phyloP scores from a whole-genome alignment of 768 basidiomycete genomes.

The Collybiopsis confluens region DNA sequence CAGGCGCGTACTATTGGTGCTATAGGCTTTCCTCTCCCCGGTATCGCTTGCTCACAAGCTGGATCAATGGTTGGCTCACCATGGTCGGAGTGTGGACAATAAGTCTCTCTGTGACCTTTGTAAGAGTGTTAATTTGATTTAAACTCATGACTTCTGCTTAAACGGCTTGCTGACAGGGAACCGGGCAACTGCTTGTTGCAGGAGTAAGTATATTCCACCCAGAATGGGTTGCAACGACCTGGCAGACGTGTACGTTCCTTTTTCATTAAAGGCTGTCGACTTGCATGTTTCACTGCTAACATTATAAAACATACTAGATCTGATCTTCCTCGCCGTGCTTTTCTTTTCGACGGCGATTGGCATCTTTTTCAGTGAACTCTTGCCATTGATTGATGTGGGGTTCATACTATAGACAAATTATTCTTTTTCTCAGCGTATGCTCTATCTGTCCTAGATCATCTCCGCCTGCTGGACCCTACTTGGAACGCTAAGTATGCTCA shows the following conservation, averaged over 20 bases:
- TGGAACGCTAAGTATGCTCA: conserved; percentile 45
- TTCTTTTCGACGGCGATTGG: conserved; percentile 45
- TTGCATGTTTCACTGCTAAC: too few species aligned
- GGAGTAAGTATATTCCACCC: conserved; percentile 56
- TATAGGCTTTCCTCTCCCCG: conserved; percentile 53
- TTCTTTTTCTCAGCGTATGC: neutral
- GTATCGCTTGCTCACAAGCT: conserved; percentile 48
- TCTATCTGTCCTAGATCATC: conserved; percentile 43
- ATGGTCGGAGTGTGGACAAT: conserved; percentile 69
- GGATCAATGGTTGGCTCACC: conserved; percentile 69
- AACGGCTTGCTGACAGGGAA: too few species aligned
- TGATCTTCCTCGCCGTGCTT: conserved; percentile 55
- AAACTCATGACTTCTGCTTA: too few species aligned
- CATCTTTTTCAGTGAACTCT: conserved; percentile 49
- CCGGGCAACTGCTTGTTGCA: conserved; percentile 58
- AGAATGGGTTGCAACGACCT: conserved; percentile 51
- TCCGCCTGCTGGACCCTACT: conserved; percentile 62
- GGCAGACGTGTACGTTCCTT: conserved; percentile 59
- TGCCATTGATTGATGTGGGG: conserved; percentile 47
- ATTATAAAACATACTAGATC: too few species aligned
- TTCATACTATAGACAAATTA: too few species aligned
- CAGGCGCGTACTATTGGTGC: conserved; percentile 65
- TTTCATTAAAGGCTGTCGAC: too few species aligned
- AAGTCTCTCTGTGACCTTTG: conserved; percentile 62
- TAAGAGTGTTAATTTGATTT: too few species aligned